These are phyloP conservation scores for Sphaerosporella brunnea DNA, from an alignment of 495 filamentous ascomycete genomes.

Conservation along the genomic window DNA sequence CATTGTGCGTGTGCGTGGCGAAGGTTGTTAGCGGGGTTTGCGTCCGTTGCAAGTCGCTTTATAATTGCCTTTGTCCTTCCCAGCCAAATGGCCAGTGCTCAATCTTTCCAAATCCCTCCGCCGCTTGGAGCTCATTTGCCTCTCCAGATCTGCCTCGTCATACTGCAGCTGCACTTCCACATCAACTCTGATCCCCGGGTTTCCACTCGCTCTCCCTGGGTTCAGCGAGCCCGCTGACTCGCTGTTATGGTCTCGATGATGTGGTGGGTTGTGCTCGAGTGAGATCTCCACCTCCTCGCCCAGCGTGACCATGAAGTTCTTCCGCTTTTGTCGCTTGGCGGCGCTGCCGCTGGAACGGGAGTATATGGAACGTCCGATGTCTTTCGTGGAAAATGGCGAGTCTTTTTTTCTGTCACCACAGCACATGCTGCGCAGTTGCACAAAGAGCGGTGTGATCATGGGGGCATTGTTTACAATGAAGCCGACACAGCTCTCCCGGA, in stretches of 20 bases:
- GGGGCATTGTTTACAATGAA: constrained; percentile 2
- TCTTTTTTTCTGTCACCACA: background rate
- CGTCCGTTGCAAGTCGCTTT: background rate
- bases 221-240: background rate
- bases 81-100: constrained; percentile 14
- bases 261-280: background rate
- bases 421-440: background rate
- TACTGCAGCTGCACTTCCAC: background rate
- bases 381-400: background rate
- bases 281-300: background rate
- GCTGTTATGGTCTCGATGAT: background rate
- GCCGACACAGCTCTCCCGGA: constrained; percentile 1
- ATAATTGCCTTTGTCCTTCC: background rate
- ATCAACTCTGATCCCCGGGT: background rate
- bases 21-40: too few species aligned
- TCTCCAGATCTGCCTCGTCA: background rate
- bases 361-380: background rate
- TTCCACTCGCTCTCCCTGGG: background rate
- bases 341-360: background rate
- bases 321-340: background rate
- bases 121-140: constrained; percentile 2
- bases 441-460: background rate
- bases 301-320: background rate
- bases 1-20: too few species aligned
- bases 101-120: constrained; percentile 14